Evolutionary conservation across 352 stramenopile species (phyloP).

Genomic region (Phytopythium ostracodes): DNA sequence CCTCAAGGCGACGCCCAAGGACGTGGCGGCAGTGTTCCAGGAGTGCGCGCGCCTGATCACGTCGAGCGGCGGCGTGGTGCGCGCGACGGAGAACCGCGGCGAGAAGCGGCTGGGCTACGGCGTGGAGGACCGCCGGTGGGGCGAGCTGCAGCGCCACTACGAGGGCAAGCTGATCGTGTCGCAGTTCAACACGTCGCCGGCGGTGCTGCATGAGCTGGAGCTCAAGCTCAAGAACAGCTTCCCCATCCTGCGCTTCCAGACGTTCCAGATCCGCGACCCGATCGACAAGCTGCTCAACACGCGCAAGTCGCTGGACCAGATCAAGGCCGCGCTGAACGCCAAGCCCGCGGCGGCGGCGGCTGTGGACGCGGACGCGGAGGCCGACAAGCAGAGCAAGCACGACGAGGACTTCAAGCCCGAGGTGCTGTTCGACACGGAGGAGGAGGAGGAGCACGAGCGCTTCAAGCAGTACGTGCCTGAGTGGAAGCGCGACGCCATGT

Average conservation of each 20-base stretch:
- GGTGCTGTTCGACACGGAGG: slow-evolving; percentile 49
- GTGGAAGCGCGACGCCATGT: slow-evolving; percentile 80
- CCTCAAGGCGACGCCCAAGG: slow-evolving; percentile 82
- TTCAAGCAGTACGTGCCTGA: slow-evolving; percentile 82
- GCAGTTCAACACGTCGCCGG: slow-evolving; percentile 81
- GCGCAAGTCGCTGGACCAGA: slow-evolving; percentile 57
- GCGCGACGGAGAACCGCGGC: slow-evolving; percentile 72
- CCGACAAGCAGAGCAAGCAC: slow-evolving; percentile 19
- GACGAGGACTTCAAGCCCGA: slow-evolving; percentile 39
- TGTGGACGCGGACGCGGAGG: slow-evolving; percentile 28
- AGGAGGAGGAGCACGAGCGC: slow-evolving; percentile 58
- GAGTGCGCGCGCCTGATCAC: slow-evolving; percentile 74
- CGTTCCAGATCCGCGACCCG: slow-evolving; percentile 82
- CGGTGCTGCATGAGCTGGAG: slow-evolving; percentile 66
- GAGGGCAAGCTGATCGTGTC: slow-evolving; percentile 83
- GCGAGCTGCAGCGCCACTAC: slow-evolving; percentile 82
- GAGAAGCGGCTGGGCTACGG: slow-evolving; percentile 81
- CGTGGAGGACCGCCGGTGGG: slow-evolving; percentile 83
- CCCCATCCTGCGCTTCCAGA: slow-evolving; percentile 82
- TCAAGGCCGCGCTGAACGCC: slow-evolving; percentile 52
- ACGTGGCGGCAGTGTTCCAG: slow-evolving; percentile 81
- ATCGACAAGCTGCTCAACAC: slow-evolving; percentile 84
- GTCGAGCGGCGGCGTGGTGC: slow-evolving; percentile 65
- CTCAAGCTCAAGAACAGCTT: slow-evolving; percentile 85
- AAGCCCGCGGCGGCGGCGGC: slow-evolving; percentile 31